Conservation (phyloP, 768 basidiomycete genomes). For the Vararia minispora region DNA sequence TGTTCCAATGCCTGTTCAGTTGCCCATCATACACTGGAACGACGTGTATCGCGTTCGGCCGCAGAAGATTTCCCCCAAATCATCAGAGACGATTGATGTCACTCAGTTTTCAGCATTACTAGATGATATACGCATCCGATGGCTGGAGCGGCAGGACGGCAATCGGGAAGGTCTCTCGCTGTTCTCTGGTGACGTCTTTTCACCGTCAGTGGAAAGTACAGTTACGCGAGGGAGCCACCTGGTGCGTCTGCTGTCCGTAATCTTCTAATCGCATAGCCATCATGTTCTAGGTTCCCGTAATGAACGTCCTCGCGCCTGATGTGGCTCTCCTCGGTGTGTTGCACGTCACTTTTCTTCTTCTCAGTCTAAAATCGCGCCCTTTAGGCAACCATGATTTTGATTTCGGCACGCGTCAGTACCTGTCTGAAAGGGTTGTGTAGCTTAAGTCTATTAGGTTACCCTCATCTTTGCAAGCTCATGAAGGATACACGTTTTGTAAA, state of each 20-base stretch:
- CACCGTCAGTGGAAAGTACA: constrained; percentile 77
- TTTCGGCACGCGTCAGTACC: constrained; percentile 39
- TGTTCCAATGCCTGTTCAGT: no score
- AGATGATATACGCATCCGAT: constrained; percentile 46
- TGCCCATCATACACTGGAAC: constrained; percentile 61
- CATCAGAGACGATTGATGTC: constrained; percentile 66
- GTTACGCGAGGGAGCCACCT: constrained; percentile 88
- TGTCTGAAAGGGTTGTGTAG: neutral
- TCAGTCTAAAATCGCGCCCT: constrained; percentile 1
- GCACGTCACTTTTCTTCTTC: neutral
- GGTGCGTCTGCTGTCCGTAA: constrained; percentile 31
- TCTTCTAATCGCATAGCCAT: neutral
- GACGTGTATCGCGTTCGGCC: constrained; percentile 76
- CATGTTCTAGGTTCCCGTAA: constrained; percentile 60
- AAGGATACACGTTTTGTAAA: constrained; percentile 65
- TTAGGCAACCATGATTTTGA: constrained; percentile 91
- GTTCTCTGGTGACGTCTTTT: constrained; percentile 87
- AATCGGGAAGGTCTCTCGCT: constrained; percentile 63
- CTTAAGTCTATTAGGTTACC: constrained; percentile 35
- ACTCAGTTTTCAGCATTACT: constrained; percentile 75
- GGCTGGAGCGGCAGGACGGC: constrained; percentile 38
- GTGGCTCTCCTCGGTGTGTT: constrained; percentile 65
- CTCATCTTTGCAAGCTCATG: constrained; percentile 56
- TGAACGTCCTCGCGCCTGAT: constrained; percentile 74
- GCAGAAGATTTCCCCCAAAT: constrained; percentile 48